Evolutionary conservation across 768 basidiomycete genomes (phyloP).

Genomic region (Psilocybe cyanescens): DNA sequence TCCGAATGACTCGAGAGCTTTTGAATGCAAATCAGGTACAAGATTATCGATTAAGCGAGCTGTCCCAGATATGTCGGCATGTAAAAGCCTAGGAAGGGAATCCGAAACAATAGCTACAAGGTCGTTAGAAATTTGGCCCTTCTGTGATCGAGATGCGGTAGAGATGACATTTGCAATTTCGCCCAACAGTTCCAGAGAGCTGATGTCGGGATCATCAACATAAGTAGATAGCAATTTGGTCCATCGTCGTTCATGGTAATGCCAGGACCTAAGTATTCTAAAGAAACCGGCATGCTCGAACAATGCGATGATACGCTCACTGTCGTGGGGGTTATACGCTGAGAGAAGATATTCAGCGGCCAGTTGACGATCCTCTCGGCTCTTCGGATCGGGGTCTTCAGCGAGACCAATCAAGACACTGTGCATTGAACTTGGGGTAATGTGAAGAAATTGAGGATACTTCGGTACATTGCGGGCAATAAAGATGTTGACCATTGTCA

Average conservation of each 20-base stretch:
- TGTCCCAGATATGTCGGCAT: slow-evolving; percentile 62
- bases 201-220: slow-evolving; percentile 72
- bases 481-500: slow-evolving; percentile 92
- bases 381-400: slow-evolving; percentile 72
- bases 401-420: slow-evolving; percentile 79
- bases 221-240: slow-evolving; percentile 71
- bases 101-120: slow-evolving; percentile 55
- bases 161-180: slow-evolving; percentile 66
- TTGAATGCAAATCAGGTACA: slow-evolving; percentile 66
- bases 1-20: slow-evolving; percentile 57
- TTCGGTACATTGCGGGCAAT: slow-evolving; percentile 96
- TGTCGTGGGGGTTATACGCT: slow-evolving; percentile 83
- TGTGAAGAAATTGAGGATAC: slow-evolving; percentile 84
- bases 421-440: slow-evolving; percentile 71
- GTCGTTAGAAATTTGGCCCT: slow-evolving; percentile 56
- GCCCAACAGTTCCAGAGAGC: slow-evolving; percentile 62
- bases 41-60: slow-evolving; percentile 75
- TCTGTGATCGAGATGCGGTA: slow-evolving; percentile 47
- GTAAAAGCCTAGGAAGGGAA: slow-evolving; percentile 68
- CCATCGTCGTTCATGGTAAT: slow-evolving; percentile 80
- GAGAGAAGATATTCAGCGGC: slow-evolving; percentile 95
- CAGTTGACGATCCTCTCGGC: slow-evolving; percentile 92
- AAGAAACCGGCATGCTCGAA: slow-evolving; percentile 90
- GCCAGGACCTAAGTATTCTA: slow-evolving; percentile 84
- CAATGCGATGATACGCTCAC: slow-evolving; percentile 62